A percentile compares a stretch with the other conserved stretches of the same genome.
phyloP scores from a whole-genome alignment of 805 yeast genomes.

The Ogataea salicorniae region DNA sequence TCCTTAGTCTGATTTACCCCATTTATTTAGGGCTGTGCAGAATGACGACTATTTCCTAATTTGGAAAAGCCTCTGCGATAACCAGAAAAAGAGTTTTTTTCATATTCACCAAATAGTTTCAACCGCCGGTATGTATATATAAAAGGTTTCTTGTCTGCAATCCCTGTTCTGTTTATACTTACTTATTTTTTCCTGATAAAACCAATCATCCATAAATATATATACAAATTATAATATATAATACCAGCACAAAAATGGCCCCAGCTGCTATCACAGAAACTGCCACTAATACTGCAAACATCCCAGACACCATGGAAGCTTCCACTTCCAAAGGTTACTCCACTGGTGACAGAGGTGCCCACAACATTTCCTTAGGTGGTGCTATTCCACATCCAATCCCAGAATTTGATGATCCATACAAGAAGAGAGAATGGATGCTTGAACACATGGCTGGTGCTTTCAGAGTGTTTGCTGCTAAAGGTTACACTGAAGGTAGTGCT shows the following conservation, averaged over 20 bases:
- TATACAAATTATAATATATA: neutral
- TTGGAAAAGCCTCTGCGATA: neutral
- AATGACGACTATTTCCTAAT: conserved; percentile 9
- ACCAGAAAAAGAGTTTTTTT: neutral
- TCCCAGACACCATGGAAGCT: conserved; percentile 25
- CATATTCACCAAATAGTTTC: too few relatives aligned
- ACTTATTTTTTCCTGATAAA: neutral
- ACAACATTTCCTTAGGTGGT: conserved; percentile 53
- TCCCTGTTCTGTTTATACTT: neutral
- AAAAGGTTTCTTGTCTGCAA: too few relatives aligned
- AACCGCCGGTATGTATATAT: too few relatives aligned
- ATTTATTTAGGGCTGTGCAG: too few relatives aligned
- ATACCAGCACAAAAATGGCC: conserved; percentile 6
- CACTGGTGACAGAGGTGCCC: conserved; percentile 46
- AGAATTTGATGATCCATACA: conserved; percentile 41
- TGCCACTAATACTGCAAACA: conserved; percentile 16
- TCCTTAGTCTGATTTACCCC: too few relatives aligned
- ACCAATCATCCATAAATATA: neutral
- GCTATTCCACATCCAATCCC: conserved; percentile 50
- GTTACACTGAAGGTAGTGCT: conserved; percentile 71
- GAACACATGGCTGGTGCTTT: conserved; percentile 85
- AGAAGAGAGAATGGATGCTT: conserved; percentile 49
- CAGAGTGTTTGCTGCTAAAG: conserved; percentile 74
- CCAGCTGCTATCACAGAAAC: conserved; percentile 13
- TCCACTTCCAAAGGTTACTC: conserved; percentile 39